These are phyloP conservation scores for Acrodontium crateriforme DNA, from an alignment of 2,329 filamentous ascomycete species.

Conservation along the genomic window DNA sequence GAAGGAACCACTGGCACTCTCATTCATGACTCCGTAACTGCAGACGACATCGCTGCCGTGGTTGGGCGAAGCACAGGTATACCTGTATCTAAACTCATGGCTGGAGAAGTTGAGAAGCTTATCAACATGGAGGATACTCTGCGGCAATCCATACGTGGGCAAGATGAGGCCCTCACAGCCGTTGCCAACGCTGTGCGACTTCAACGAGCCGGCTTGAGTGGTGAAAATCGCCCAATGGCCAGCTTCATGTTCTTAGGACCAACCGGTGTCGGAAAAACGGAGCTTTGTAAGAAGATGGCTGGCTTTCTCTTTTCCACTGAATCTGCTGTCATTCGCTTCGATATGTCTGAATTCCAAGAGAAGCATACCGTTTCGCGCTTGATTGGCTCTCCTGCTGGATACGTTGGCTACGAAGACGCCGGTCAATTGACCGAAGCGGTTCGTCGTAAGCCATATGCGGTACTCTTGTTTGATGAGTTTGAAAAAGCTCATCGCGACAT, in stretches of 20 bases:
- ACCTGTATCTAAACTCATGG: conserved; percentile 80
- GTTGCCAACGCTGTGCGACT: conserved; percentile 88
- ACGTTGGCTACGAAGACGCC: conserved; percentile 92
- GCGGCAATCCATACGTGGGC: conserved; percentile 70
- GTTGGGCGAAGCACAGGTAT: conserved; percentile 88
- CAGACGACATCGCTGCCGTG: conserved; percentile 86
- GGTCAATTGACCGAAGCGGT: conserved; percentile 94
- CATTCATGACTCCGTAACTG: conserved; percentile 86
- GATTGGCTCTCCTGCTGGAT: conserved; percentile 85
- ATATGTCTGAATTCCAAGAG: conserved; percentile 97
- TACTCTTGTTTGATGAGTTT: conserved; percentile 91
- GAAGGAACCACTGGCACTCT: conserved; percentile 38
- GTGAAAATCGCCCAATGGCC: conserved; percentile 79
- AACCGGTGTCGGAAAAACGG: conserved; percentile 93
- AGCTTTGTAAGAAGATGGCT: conserved; percentile 92
- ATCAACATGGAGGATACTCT: conserved; percentile 91
- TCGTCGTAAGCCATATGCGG: conserved; percentile 84
- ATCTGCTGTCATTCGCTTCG: conserved; percentile 79
- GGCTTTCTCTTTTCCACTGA: conserved; percentile 88
- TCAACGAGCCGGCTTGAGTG: conserved; percentile 81
- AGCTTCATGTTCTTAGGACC: conserved; percentile 97
- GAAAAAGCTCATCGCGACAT: conserved; percentile 97
- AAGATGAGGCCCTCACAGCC: conserved; percentile 83
- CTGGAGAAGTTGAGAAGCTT: conserved; percentile 85
- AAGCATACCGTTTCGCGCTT: conserved; percentile 90